Evolutionary conservation across 176 grass and related monocot genomes (phyloP), one percentile per base, ranked within the genome.

Genomic region (Neostapfia colusana): DNA sequence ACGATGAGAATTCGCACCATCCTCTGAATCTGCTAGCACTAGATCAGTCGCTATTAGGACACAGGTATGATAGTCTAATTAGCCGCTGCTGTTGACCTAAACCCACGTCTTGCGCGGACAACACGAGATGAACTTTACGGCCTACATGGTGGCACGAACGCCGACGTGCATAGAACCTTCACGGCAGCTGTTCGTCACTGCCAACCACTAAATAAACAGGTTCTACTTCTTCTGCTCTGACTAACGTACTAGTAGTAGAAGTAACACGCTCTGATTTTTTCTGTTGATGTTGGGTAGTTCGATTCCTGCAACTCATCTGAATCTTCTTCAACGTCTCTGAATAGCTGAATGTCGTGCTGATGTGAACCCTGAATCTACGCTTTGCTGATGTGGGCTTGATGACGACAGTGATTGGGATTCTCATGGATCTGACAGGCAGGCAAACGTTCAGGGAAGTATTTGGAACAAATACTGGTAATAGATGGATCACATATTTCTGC

Each of bases 51-150:
- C 10, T 58, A 26, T 21, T 1, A 54, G n/a, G n/a, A n/a, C n/a
- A 54, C 9, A 8, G 21, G 12, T 13, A 63, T 17, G 41, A 46
- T 54, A 10, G 23, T 1, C 51, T 16, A 17, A 26, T 35, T 50
- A 66, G 38, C 59, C 8, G 31, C 31, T 31, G 31, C 31, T 31
- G 31, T 31, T 31, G 80, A 79, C 85, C 65, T 73, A 26, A 12
- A 78, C 53, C 85, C 85, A 60, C 68, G 85, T 88, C 85, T 70
- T 63, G 54, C 72, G 54, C 31, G 2, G 73, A 41, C 27, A 18
- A 2, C 13, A 7, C 31, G 49, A 17, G 1, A 51, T 38, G 34
- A 65, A 78, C n/a, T 37, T 11, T 37, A 38, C 10, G 3, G 17
- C 54, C 40, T 14, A 39, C 38, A 38, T 5, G 48, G 37, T 4